Evolutionary conservation across 2,329 filamentous ascomycete genomes (phyloP).

Genomic region (Proliferodiscus dingleyae): DNA sequence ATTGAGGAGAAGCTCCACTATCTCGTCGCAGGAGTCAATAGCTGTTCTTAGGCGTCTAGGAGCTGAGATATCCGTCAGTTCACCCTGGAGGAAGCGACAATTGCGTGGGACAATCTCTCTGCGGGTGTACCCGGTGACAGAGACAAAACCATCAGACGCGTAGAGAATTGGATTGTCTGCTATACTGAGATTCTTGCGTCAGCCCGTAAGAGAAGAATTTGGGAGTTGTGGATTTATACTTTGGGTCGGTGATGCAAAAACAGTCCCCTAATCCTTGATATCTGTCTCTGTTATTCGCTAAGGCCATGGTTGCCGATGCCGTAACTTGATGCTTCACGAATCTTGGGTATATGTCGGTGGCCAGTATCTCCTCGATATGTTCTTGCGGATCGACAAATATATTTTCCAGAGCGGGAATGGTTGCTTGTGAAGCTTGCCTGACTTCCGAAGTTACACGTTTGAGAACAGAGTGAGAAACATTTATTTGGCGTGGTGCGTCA

Average conservation of each 20-base stretch:
- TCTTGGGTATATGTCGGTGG: conserved; percentile 44
- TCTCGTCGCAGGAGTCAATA: conserved; percentile 40
- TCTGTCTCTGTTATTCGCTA: conserved; percentile 37
- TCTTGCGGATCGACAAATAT: conserved; percentile 37
- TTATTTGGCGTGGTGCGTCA: conserved; percentile 29
- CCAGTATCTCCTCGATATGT: conserved; percentile 41
- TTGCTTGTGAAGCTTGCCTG: conserved; percentile 22
- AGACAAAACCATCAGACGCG: conserved; percentile 47
- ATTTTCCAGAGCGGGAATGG: conserved; percentile 26
- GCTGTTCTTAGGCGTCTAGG: conserved; percentile 39
- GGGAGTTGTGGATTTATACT: conserved; percentile 13
- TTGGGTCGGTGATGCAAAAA: conserved; percentile 53
- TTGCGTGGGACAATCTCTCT: conserved; percentile 45
- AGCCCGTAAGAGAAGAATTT: conserved; percentile 1
- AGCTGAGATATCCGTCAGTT: conserved; percentile 39
- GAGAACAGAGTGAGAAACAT: conserved; percentile 18
- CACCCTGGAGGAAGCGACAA: conserved; percentile 46
- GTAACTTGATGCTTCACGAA: conserved; percentile 50
- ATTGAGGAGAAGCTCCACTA: conserved; percentile 47
- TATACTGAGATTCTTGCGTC: conserved; percentile 23
- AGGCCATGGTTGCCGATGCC: conserved; percentile 39
- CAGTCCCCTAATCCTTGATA: conserved; percentile 54
- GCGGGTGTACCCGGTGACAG: conserved; percentile 45
- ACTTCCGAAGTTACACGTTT: conserved; percentile 20
- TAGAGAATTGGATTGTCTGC: conserved; percentile 47